phyloP scores from a whole-genome alignment of 371 early-diverging fungal species.

The Chytridiales sp. region DNA sequence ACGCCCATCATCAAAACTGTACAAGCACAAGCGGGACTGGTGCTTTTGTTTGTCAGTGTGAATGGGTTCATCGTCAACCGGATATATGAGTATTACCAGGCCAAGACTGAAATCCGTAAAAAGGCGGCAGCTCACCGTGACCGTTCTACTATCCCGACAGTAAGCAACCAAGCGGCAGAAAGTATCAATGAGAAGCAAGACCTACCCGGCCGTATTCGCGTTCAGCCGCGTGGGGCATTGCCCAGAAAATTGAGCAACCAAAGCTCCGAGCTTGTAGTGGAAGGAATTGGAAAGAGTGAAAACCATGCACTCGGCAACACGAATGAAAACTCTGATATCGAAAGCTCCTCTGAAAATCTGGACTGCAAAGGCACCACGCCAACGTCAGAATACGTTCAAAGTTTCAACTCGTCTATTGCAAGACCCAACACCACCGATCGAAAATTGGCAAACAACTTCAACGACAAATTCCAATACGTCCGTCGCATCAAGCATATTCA shows the following conservation, averaged over 20 bases:
- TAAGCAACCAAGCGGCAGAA: not conserved
- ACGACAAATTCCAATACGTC: constrained; percentile 29
- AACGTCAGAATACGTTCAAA: too few relatives aligned
- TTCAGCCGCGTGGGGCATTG: too few relatives aligned
- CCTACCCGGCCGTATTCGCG: too few relatives aligned
- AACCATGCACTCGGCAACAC: too few relatives aligned
- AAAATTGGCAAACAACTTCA: constrained; percentile 20
- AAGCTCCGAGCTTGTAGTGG: too few relatives aligned
- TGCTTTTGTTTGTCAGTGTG: constrained; percentile 31
- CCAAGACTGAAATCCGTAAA: constrained; percentile 33
- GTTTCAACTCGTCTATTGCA: too few relatives aligned
- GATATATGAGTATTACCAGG: constrained; percentile 27
- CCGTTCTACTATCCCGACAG: not conserved
- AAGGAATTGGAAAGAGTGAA: too few relatives aligned
- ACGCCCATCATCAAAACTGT: constrained; percentile 15
- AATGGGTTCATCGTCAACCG: constrained; percentile 27
- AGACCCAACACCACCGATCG: not conserved
- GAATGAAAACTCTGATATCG: too few relatives aligned
- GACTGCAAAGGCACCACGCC: too few relatives aligned
- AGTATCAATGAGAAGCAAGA: not conserved
- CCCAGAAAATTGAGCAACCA: too few relatives aligned
- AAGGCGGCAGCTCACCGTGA: constrained; percentile 30
- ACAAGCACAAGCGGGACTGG: constrained; percentile 29
- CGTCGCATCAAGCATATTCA: constrained; percentile 37
- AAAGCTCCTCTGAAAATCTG: too few relatives aligned